A percentile compares a stretch with the other conserved stretches of the same genome.
Evolutionary conservation across 1,139 yeast species (phyloP).

Genomic region (Geotrichum armillariae): DNA sequence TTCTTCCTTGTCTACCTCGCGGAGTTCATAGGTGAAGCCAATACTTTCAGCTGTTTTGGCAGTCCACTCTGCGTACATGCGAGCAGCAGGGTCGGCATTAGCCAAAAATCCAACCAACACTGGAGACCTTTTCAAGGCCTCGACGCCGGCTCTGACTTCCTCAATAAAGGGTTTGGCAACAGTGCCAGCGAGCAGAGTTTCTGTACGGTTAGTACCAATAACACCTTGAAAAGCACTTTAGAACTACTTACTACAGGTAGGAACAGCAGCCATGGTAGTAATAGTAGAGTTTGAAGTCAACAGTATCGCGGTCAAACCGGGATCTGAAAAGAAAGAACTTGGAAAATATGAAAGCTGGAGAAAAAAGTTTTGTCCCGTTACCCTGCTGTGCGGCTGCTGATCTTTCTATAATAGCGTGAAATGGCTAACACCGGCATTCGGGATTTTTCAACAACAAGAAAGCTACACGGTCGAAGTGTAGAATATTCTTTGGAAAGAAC

Average conservation of each 20-base stretch:
- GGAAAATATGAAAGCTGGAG: constrained; percentile 1
- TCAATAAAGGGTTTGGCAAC: constrained; percentile 79
- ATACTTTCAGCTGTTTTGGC: constrained; percentile 82
- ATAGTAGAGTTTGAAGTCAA: constrained; percentile 2
- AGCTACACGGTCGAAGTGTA: too few species aligned
- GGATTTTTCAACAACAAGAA: too few species aligned
- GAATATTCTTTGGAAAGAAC: too few species aligned
- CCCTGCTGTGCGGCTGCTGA: background rate
- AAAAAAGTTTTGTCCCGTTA: constrained; percentile 3
- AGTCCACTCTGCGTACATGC: constrained; percentile 95
- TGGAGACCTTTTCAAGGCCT: constrained; percentile 55
- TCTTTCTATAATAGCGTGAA: background rate
- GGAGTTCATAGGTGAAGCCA: constrained; percentile 82
- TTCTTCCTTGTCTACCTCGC: constrained; percentile 73
- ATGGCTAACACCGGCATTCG: too few species aligned
- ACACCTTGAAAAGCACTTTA: background rate
- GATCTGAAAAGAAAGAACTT: background rate
- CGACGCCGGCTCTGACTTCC: constrained; percentile 66
- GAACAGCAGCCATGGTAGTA: constrained; percentile 9
- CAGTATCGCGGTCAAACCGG: constrained; percentile 7
- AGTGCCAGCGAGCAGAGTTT: constrained; percentile 83
- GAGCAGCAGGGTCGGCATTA: constrained; percentile 91
- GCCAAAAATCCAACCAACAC: constrained; percentile 88
- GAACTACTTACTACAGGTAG: constrained; percentile 18
- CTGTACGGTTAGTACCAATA: constrained; percentile 33